These are phyloP conservation scores for Rutstroemia sp. DNA, from an alignment of 2,329 filamentous ascomycete species.

Conservation along the genomic window DNA sequence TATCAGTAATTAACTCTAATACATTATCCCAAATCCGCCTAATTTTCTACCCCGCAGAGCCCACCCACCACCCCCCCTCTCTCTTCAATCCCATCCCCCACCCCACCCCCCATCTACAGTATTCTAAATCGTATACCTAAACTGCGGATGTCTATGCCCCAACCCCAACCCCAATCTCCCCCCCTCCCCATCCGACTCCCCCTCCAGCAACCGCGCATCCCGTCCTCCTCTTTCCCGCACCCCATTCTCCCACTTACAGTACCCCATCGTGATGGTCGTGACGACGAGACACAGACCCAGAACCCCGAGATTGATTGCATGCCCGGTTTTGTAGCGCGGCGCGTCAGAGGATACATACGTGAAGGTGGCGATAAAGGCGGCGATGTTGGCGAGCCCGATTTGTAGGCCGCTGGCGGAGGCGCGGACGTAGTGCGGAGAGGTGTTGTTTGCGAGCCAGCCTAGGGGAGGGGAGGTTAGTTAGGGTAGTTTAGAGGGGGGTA, in stretches of 20 bases:
- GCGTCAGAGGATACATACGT: conserved; percentile 63
- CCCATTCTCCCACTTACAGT: conserved; percentile 60
- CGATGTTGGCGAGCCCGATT: conserved; percentile 65
- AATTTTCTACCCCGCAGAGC: neutral
- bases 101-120: too few species aligned
- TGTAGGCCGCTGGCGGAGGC: conserved; percentile 3
- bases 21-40: neutral
- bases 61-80: neutral
- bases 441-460: conserved; percentile 9
- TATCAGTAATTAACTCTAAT: too few species aligned
- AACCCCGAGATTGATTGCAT: conserved; percentile 68
- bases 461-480: neutral
- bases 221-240: conserved; percentile 54
- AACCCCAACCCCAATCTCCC: too few species aligned
- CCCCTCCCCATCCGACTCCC: conserved; percentile 47
- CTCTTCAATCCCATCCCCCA: neutral
- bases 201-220: conserved; percentile 56
- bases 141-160: conserved; percentile 65
- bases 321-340: conserved; percentile 55
- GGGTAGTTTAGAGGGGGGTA: neutral
- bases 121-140: conserved; percentile 54
- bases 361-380: conserved; percentile 48
- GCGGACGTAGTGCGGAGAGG: conserved; percentile 3
- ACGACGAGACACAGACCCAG: conserved; percentile 58
- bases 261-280: conserved; percentile 59